Base-by-base conservation (phyloP, 192 early-diverging fungal genomes). In the Podila minutissima region DNA sequence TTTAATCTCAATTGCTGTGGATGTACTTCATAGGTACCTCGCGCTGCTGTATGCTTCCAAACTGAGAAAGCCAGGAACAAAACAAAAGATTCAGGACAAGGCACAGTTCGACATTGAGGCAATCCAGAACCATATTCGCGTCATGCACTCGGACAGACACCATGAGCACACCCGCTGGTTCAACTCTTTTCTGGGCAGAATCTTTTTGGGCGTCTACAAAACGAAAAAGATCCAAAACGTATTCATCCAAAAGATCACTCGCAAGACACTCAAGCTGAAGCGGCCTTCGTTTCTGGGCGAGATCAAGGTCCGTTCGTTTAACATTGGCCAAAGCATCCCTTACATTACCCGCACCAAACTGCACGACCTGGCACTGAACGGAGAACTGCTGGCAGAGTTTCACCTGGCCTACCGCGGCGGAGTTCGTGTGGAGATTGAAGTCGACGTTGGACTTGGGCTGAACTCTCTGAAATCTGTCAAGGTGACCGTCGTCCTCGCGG, bases 341-440 rank as follows among this genome's bases (percentile, higher is more conserved):
- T 87, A 92, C 26, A 84, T 98, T 57, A 95, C 95, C 0, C 92
- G 92, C 69, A 93, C 95, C 0, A 85, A 88, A 58, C 82, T 98
- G 17, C 75, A 93, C 50, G 86, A 86, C 4, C 86, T 98, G 38
- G 83, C 86, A 13, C 79, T 84, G 1, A 85, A 90, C 24, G 95
- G 95, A 9, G 94, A 94, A 74, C 76, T 95, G 57, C 85, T 85
- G 20, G 77, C 89, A n/a, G 94, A 96, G 57, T 88, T 95, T 75
- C 92, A 91, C 64, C 79, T 98, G 59, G 89, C 94, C 31, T 98
- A 98, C 75, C 72, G 77, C 49, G 92, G 95, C 62, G 95, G 94
- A 3, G 90, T 94, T 53, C 84, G 89, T 10, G 70, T 96, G 22
- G 94, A 95, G 75, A 91, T 94, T 24, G 89, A 92, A 50, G 95